Evolutionary conservation across 2,329 filamentous ascomycete genomes (phyloP), one percentile per base, ranked within the genome.

Genomic region (Phyllosticta citribraziliensis): DNA sequence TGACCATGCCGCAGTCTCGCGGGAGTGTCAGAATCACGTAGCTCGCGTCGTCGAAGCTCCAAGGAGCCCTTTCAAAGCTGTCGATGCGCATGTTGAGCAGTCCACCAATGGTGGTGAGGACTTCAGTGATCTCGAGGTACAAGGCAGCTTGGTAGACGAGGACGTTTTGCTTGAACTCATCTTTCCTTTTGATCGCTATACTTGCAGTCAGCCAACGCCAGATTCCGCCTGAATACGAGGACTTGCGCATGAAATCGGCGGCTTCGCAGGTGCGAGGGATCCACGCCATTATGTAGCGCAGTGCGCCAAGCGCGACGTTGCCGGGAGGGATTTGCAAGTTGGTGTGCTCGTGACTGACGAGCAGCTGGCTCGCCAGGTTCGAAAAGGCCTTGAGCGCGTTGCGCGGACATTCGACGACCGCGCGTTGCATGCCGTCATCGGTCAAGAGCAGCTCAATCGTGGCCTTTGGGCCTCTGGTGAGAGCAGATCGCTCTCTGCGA

Each of bases 311-410:
- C 17, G 60, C 60, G 1, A 56, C 60, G 30, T 52, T 56, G 60
- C 60, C 60, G 2, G 24, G 22, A 1, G n/a, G 55, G 9, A 62
- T 55, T n/a, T 50, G 51, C 14, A 62, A 17, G 55, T 55, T 58
- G 55, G 24, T 56, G 52, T 55, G 35, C 11, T 50, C 30, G 6
- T 22, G 11, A 51, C 54, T 40, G 11, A 33, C 4, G 3, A 62
- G 50, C 1, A 55, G 60, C 10, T 11, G 3, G 30, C 51, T 35
- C 10, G 60, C 60, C 33, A 62, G 55, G 3, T 55, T 57, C 2
- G 60, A 62, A n/a, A 62, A 62, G n/a, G 60, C 60, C 14, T 25
- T 52, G 10, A 62, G 52, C 0, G 60, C 60, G n/a, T 55, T 56
- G 19, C 60, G 60, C 5, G 60, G 60, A 30, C 47, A n/a, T 19